Evolutionary conservation across 345 rosid species (phyloP), one percentile per base, ranked within the genome.

Genomic region (Noccaea bulbosa): DNA sequence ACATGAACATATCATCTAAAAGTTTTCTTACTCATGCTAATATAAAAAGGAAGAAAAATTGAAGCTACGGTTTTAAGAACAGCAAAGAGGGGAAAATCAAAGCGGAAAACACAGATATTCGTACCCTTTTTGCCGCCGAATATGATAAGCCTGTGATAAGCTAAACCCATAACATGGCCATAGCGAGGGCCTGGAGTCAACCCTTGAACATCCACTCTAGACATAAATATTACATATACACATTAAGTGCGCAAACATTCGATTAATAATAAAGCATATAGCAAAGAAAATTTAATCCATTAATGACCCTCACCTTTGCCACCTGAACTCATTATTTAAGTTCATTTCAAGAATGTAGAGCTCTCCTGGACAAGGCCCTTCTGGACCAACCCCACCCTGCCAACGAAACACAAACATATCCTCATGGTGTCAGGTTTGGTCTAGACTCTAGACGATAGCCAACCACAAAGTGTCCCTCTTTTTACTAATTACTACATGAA

Each of bases 301-400:
- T 11, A 54, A 39, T 8, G 14, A 74, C 34, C 40, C 84, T 70
- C 63, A 93, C 97, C 90, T 86, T 56, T 84, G 83, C 96, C 97
- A 93, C 83, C 77, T 84, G 77, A 79, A 86, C 61, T 80, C 79
- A 73, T 86, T 81, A 66, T 73, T 74, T 4, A 84, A 27, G 30
- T 27, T 66, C 85, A 88, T 68, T 74, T 93, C 87, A 38, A 93
- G 93, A 61, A 87, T 87, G 32, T 78, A 86, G 30, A 93, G 80
- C 80, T 93, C 97, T 72, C 88, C 97, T 6, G 88, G 75, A 35
- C 86, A 87, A 77, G 81, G 86, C 62, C 96, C 97, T 5, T 84
- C 87, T 45, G 89, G 89, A 79, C 96, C 92, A 57, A 90, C 84
- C 71, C 98, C 98, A 45, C 98, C 98, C 96, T 93, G 83, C 44